Percentiles rank a stretch among this genome's conserved stretches.
phyloP scores from a whole-genome alignment of 2,329 filamentous ascomycete genomes.

The Ophiostoma montium region DNA sequence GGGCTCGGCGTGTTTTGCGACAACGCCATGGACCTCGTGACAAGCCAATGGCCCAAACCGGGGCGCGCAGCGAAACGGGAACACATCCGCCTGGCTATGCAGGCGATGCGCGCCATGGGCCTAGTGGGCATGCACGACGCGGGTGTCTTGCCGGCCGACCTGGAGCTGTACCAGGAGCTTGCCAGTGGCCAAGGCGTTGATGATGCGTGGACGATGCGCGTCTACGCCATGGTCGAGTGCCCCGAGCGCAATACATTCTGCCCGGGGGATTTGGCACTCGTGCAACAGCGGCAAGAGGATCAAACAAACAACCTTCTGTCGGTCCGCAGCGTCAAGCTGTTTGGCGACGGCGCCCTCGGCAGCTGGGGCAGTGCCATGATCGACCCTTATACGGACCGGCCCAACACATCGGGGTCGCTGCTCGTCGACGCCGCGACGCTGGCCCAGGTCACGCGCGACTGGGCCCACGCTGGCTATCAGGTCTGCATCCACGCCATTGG shows the following conservation, averaged over 20 bases:
- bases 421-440: constrained; percentile 50
- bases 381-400: constrained; percentile 53
- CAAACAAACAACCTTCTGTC: constrained; percentile 35
- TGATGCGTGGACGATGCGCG: constrained; percentile 42
- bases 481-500: constrained; percentile 63
- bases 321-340: constrained; percentile 53
- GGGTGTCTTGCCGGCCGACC: constrained; percentile 40
- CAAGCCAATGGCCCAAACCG: constrained; percentile 42
- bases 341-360: constrained; percentile 55
- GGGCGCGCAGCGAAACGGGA: constrained; percentile 34
- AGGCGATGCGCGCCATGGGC: constrained; percentile 46
- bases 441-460: constrained; percentile 36
- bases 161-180: constrained; percentile 35
- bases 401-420: constrained; percentile 46
- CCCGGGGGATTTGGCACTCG: constrained; percentile 27
- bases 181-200: not conserved
- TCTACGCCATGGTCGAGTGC: constrained; percentile 58
- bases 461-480: constrained; percentile 48
- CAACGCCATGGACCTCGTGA: constrained; percentile 53
- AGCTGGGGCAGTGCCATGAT: constrained; percentile 60
- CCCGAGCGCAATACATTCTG: constrained; percentile 50
- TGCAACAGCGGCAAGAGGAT: constrained; percentile 21
- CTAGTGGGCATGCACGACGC: constrained; percentile 58
- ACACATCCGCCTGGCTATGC: constrained; percentile 47
- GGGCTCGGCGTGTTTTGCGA: constrained; percentile 59